Evolutionary conservation across 371 early-diverging fungal species (phyloP).

Genomic region (Thermomucor indicae-seudaticae): DNA sequence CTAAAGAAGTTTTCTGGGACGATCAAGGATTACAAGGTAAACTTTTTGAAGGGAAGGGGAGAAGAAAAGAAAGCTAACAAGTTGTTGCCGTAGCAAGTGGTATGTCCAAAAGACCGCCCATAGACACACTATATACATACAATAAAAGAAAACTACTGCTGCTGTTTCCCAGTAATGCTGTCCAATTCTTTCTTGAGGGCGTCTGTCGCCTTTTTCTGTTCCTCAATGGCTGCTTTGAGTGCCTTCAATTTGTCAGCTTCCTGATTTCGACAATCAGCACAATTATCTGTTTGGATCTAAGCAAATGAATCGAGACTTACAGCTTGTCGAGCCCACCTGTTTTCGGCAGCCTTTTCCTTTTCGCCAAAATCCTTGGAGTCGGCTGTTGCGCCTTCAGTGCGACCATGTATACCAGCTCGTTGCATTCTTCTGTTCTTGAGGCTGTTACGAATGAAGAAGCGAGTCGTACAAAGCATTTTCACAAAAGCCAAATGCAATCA

Average conservation of each 20-base stretch:
- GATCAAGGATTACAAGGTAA: slow-evolving; percentile 50
- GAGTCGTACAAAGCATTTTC: too few species aligned
- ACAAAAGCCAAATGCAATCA: too few species aligned
- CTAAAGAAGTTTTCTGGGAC: slow-evolving; percentile 62
- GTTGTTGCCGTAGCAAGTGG: slow-evolving; percentile 4
- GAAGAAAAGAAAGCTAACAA: too few species aligned
- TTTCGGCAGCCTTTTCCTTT: slow-evolving; percentile 47
- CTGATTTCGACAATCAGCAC: slow-evolving; percentile 15
- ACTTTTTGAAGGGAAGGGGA: background rate
- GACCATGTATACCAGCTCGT: background rate
- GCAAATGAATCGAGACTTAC: slow-evolving; percentile 16
- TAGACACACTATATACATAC: too few species aligned
- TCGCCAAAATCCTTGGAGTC: slow-evolving; percentile 31
- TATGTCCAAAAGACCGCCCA: slow-evolving; percentile 27
- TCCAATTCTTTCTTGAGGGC: slow-evolving; percentile 26
- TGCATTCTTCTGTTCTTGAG: too few species aligned
- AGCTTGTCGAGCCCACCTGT: slow-evolving; percentile 41
- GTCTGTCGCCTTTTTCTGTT: slow-evolving; percentile 28
- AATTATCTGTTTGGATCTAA: background rate
- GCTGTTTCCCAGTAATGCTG: too few species aligned
- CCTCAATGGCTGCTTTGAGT: slow-evolving; percentile 25
- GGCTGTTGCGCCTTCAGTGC: slow-evolving; percentile 36
- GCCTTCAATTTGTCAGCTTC: slow-evolving; percentile 42
- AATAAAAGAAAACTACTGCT: too few species aligned
- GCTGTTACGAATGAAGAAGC: background rate